Evolutionary conservation across 2,329 filamentous ascomycete genomes (phyloP), one percentile per base, ranked within the genome.

Genomic region (Thermothelomyces thermophilus): DNA sequence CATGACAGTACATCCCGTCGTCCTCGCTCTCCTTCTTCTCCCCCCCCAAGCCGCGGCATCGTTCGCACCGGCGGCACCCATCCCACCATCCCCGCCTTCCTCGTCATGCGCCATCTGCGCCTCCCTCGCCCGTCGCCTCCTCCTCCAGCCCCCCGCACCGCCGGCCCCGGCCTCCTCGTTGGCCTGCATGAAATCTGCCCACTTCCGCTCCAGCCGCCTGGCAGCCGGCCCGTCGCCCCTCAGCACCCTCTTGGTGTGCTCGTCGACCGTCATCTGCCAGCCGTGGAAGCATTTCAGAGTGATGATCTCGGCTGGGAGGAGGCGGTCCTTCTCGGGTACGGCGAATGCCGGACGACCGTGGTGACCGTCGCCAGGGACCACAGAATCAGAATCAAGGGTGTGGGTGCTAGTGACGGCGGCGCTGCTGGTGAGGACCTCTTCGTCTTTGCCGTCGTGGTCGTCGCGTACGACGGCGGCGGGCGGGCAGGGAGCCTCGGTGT

Each of bases 101-200:
- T 2, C 34, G 5, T 28, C 48, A 20, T 26, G 24, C 13, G 24
- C 30, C 39, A 20, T 5, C 63, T 89, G 84, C 5, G 90, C 89
- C 64, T 95, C 88, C 41, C 90, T 77, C 2, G 88, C 88, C 52
- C 90, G 76, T 51, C 90, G 76, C 43, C 90, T 77, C 56, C 90
- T 75, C 51, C 90, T 74, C 47, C 90, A 75, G 1, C 77, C 73
- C 5, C 86, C 82, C 1, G 76, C 77, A 2, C 84, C 88, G 2
- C 71, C 74, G 2, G 79, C 78, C 2, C 84, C 86, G 0, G 86
- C 87, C 64, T 96, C 91, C 66, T 95, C 89, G 44, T 80, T 87
- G 14, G 87, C 83, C 70, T 94, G 87, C 90, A 96, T 96, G 66
- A 89, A 95, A 48, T 94, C 86, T 0, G 86, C 85, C 91, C 91